These are phyloP conservation scores for Penicillium aurantiogriseum DNA, from an alignment of 2,329 filamentous ascomycete genomes.

Conservation along the genomic window DNA sequence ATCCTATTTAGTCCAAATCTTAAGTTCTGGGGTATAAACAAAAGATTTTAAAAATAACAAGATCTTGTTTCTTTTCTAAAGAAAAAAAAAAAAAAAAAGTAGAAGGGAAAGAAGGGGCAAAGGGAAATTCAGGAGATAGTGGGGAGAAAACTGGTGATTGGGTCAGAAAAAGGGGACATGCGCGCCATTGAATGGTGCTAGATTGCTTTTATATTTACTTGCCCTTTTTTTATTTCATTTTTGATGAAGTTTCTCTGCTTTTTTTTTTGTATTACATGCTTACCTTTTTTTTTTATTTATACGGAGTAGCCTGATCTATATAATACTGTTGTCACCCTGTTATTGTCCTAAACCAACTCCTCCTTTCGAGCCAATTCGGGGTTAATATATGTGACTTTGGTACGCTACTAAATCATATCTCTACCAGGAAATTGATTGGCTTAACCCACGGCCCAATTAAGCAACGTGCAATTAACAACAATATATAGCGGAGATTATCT, in stretches of 20 bases:
- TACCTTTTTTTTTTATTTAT: too few species aligned
- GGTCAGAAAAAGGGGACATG: conserved; percentile 10
- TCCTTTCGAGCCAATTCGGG: background rate
- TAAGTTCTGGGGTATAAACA: conserved; percentile 7
- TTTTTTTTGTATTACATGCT: too few species aligned
- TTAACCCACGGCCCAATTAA: conserved; percentile 5
- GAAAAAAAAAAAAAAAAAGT: background rate
- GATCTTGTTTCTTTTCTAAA: background rate
- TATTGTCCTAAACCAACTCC: background rate
- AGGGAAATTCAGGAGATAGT: conserved; percentile 16
- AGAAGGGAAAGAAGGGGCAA: conserved; percentile 11
- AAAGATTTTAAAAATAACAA: background rate
- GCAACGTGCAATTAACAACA: conserved; percentile 3
- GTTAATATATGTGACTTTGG: conserved; percentile 17
- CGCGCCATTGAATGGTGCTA: background rate
- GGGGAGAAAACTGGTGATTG: conserved; percentile 13
- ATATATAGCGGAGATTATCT: background rate
- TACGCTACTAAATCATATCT: conserved; percentile 17
- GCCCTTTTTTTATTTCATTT: background rate
- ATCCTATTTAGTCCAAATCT: background rate
- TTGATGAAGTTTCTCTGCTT: background rate
- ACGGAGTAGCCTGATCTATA: background rate
- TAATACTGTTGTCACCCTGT: background rate
- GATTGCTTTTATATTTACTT: conserved; percentile 2
- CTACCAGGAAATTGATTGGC: conserved; percentile 15